Base-by-base conservation (phyloP, 768 basidiomycete species). In the Tulasnella sp. region DNA sequence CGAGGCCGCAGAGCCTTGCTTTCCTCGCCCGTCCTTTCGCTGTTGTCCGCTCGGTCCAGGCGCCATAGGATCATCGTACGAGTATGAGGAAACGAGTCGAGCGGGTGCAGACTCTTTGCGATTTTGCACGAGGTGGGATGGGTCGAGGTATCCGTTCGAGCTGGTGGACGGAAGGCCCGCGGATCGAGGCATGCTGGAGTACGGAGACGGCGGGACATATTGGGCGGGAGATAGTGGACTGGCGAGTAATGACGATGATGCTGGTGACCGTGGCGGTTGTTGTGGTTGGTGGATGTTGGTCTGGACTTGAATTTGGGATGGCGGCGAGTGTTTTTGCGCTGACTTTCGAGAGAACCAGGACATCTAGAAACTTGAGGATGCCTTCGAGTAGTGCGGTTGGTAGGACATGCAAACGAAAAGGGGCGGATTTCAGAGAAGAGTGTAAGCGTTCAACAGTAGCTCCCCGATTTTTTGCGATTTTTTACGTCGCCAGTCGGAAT, bases 21-120 rank as follows among this genome's bases (percentile, higher is more conserved):
- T 29, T n/a, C 11, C 36, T 36, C 37, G 29, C 11, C 37, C 40
- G 11, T 70, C 69, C 15, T 29, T 38, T 39, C 40, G 36, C 6
- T 38, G 37, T 9, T 70, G 36, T 38, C n/a, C 40, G 37, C 37
- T 42, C 69, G 40, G 40, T 9, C 37, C 40, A 29, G 69, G 31
- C 9, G 36, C 69, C n/a, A 39, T 1, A 39, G 37, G 69, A 31
- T 38, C 36, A 39, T 70, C 69, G 69, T 70, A 70, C 25, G 29
- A 11, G 29, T 38, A 38, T 12, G 69, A 38, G 11, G 36, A 70
- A 5, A n/a, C 69, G 69, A 70, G 69, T 70, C 69, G 69, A n/a
- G 69, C 69, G 37, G 69, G 69, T 31, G 69, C 69, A 25, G 69
- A 70, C 19, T 70, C 69, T 8, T 70, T 70, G 36, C 69, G 69